A percentile compares a stretch with the other conserved stretches of the same genome.
phyloP scores from a whole-genome alignment of 768 basidiomycete species.

The Xanthoconium stramineum region DNA sequence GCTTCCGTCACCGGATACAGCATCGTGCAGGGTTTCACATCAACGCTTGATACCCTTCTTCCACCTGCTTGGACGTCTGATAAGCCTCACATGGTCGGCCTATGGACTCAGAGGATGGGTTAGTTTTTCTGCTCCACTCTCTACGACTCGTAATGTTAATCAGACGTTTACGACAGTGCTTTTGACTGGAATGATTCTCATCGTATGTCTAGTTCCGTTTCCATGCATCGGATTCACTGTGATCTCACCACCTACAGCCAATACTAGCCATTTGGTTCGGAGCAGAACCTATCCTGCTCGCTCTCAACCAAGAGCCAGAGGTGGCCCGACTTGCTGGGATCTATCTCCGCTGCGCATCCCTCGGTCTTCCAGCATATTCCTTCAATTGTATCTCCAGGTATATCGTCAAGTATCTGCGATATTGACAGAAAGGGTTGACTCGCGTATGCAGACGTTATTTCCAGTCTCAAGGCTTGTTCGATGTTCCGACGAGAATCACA shows the following conservation, averaged over 20 bases:
- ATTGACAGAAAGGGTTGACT: not conserved
- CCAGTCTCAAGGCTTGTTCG: constrained; percentile 84
- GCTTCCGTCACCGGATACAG: constrained; percentile 55
- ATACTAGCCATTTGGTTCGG: constrained; percentile 78
- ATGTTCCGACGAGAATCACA: constrained; percentile 81
- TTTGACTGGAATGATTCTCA: constrained; percentile 52
- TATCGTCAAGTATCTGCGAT: not conserved
- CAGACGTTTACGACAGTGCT: constrained; percentile 42
- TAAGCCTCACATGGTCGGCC: constrained; percentile 78
- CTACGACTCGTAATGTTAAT: constrained; percentile 3
- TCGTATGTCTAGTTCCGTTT: constrained; percentile 44
- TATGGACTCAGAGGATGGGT: constrained; percentile 92
- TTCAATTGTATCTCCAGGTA: constrained; percentile 56
- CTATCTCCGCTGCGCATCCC: constrained; percentile 72
- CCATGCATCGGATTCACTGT: not conserved
- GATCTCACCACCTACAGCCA: constrained; percentile 29
- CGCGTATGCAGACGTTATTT: constrained; percentile 42
- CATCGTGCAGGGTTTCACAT: constrained; percentile 78
- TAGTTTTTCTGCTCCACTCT: constrained; percentile 23
- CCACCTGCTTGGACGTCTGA: constrained; percentile 94
- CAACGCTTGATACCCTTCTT: constrained; percentile 88
- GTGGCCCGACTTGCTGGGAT: constrained; percentile 73
- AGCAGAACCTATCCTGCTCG: constrained; percentile 74
- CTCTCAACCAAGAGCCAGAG: constrained; percentile 75
- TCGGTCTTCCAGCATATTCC: constrained; percentile 77